Conservation (phyloP, 2,329 filamentous ascomycete genomes). For the Cladophialophora yegresii region DNA sequence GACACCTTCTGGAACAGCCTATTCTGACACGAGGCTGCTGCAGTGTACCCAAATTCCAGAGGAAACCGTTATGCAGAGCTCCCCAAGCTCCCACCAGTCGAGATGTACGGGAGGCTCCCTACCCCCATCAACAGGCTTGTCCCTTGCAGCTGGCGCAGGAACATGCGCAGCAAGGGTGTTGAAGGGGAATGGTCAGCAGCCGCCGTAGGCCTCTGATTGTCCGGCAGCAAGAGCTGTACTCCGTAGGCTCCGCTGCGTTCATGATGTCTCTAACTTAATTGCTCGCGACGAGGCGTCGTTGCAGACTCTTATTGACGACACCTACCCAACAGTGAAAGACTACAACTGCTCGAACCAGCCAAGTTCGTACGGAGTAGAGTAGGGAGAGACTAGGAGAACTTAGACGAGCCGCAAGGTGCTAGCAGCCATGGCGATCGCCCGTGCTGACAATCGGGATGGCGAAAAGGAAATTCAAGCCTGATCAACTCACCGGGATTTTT, state of each 20-base stretch:
- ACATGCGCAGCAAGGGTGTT: neutral
- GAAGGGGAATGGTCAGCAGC: neutral
- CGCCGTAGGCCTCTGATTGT: neutral
- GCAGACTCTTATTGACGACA: neutral
- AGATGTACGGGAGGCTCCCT: neutral
- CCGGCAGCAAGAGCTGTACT: neutral
- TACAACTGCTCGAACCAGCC: neutral
- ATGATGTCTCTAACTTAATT: neutral
- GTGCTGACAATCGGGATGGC: neutral
- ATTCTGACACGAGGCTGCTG: constrained; percentile 2
- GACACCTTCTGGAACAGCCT: constrained; percentile 2
- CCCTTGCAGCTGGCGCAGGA: constrained; percentile 14
- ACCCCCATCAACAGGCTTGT: neutral
- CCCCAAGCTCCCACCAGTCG: neutral
- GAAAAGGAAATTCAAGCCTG: neutral
- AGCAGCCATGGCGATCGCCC: neutral
- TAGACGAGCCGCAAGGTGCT: neutral
- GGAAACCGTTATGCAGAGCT: neutral
- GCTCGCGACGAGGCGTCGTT: neutral
- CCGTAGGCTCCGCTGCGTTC: neutral
- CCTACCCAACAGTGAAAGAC: neutral
- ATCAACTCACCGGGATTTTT: neutral
- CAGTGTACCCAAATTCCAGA: neutral
- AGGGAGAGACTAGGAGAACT: neutral
- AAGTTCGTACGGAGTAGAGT: too few relatives aligned